phyloP scores from a whole-genome alignment of 1,139 yeast genomes.

The Sugiyamaella novakii region DNA sequence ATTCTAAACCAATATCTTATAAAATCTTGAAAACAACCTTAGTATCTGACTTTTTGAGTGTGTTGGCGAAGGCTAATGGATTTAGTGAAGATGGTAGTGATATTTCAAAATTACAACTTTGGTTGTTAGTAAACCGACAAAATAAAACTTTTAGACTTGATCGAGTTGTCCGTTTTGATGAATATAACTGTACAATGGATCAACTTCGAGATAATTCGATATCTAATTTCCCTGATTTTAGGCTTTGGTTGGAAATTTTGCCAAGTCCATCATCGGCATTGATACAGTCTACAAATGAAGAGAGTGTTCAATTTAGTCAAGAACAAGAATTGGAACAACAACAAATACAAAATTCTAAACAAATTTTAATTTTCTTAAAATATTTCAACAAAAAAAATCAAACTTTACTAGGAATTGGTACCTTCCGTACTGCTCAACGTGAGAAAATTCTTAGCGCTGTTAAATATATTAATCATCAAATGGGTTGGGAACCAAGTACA shows the following conservation, averaged over 20 bases:
- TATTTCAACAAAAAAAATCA: conserved; percentile 63
- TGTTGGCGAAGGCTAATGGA: conserved; percentile 52
- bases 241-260: conserved; percentile 52
- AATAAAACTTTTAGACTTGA: conserved; percentile 75
- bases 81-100: conserved; percentile 35
- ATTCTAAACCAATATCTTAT: conserved; percentile 50
- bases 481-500: conserved; percentile 49
- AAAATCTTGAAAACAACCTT: conserved; percentile 62
- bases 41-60: conserved; percentile 53
- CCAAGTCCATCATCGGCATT: conserved; percentile 15
- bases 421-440: conserved; percentile 57
- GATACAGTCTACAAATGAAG: too few relatives aligned
- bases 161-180: conserved; percentile 47
- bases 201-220: conserved; percentile 46
- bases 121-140: conserved; percentile 69
- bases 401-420: conserved; percentile 62
- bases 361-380: conserved; percentile 60
- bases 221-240: conserved; percentile 39
- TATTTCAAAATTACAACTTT: conserved; percentile 53
- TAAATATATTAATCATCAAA: conserved; percentile 48
- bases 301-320: background rate
- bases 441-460: conserved; percentile 51
- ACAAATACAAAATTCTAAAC: conserved; percentile 39
- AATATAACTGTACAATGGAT: conserved; percentile 46
- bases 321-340: background rate